phyloP scores from a whole-genome alignment of 331 rosid genomes.

The Cucumis variabilis region DNA sequence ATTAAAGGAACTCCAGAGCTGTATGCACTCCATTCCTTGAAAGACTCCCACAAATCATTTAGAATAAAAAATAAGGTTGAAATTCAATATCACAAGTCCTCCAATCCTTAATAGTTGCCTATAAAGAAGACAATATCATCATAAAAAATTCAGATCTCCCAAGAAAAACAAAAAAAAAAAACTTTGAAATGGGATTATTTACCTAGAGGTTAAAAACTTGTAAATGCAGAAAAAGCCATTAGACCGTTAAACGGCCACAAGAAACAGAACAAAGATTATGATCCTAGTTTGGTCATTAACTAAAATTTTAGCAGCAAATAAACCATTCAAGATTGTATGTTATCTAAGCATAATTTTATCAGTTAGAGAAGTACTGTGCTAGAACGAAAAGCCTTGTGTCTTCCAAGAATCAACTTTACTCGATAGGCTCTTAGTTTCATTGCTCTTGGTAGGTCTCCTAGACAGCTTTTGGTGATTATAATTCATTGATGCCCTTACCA shows the following conservation, averaged over 20 bases:
- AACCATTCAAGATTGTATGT: neutral
- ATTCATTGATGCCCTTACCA: conserved; percentile 56
- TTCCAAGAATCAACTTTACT: conserved; percentile 56
- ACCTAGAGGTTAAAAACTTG: neutral
- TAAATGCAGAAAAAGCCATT: neutral
- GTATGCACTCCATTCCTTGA: conserved; percentile 91
- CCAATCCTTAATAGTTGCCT: conserved; percentile 62
- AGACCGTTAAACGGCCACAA: neutral
- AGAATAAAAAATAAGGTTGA: conserved; percentile 72
- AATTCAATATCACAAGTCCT: conserved; percentile 51
- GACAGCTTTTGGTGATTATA: conserved; percentile 48
- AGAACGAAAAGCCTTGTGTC: conserved; percentile 74
- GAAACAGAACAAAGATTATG: conserved; percentile 2
- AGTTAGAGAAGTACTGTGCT: conserved; percentile 62
- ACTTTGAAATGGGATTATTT: neutral
- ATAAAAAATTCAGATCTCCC: conserved; percentile 7
- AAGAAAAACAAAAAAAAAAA: neutral
- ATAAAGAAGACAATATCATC: conserved; percentile 21
- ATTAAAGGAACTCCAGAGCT: conserved; percentile 92
- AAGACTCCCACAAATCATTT: conserved; percentile 84
- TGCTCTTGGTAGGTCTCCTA: conserved; percentile 57
- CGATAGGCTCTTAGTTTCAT: conserved; percentile 51
- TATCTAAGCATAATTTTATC: conserved; percentile 35
- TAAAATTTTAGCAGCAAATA: neutral
- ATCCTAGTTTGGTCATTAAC: neutral